A percentile compares a stretch with the other conserved stretches of the same genome.
Evolutionary conservation across 164 flowering plant species (phyloP).

Genomic region (Taxillus chinensis): DNA sequence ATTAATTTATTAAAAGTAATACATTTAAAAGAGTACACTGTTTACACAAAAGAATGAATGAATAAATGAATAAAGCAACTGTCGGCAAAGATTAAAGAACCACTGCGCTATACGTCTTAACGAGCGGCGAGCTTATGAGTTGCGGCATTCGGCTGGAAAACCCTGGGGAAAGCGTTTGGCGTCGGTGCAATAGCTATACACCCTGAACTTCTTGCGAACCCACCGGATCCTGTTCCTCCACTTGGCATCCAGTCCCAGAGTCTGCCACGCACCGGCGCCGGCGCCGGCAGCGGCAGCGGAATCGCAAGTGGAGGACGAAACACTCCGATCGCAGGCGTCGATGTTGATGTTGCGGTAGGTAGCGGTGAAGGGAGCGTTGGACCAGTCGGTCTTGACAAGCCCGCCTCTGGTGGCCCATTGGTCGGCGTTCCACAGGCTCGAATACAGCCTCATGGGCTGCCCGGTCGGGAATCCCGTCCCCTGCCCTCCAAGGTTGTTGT

Average conservation of each 20-base stretch:
- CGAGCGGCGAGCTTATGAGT: background rate
- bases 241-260: constrained; percentile 18
- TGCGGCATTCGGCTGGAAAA: constrained; percentile 21
- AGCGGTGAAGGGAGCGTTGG: constrained; percentile 34
- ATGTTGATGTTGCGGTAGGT: constrained; percentile 23
- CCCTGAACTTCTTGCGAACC: constrained; percentile 28
- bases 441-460: constrained; percentile 35
- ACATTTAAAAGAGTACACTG: too few species aligned
- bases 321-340: constrained; percentile 15
- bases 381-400: constrained; percentile 26
- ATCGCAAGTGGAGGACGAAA: constrained; percentile 7
- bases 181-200: constrained; percentile 36
- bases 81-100: too few species aligned
- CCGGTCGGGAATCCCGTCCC: constrained; percentile 32
- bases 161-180: constrained; percentile 30
- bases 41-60: too few species aligned
- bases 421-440: constrained; percentile 28
- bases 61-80: too few species aligned
- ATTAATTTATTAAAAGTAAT: too few species aligned
- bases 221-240: constrained; percentile 17
- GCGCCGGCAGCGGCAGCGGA: background rate
- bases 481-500: constrained; percentile 19
- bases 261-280: constrained; percentile 9
- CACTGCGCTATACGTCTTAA: too few species aligned
- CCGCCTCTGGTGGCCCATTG: constrained; percentile 30